Conservation (phyloP, 257 asterid species). For the Mitragyna speciosa region DNA sequence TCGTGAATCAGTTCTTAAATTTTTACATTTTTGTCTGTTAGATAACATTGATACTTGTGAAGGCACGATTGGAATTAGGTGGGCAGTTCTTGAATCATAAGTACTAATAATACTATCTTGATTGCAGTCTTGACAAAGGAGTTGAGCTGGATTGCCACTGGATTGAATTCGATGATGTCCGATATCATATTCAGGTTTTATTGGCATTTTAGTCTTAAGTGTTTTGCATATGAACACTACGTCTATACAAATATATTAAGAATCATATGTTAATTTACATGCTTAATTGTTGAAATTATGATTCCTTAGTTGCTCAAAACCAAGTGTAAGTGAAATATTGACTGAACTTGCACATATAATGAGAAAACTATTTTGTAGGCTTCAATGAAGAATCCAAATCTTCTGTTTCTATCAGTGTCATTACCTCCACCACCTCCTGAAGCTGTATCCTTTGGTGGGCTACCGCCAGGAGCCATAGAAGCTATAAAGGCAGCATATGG, state of each 20-base stretch:
- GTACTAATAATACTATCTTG: constrained; percentile 9
- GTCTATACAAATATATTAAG: not conserved
- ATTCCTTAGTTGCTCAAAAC: not conserved
- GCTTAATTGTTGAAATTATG: not conserved
- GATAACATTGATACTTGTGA: not conserved
- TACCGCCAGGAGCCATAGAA: constrained; percentile 91
- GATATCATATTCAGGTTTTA: constrained; percentile 86
- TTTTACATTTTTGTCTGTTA: not conserved
- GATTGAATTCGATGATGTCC: constrained; percentile 89
- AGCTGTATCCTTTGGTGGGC: constrained; percentile 76
- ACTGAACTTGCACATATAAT: constrained; percentile 12
- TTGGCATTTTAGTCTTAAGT: not conserved
- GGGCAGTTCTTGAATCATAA: not conserved
- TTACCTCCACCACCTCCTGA: constrained; percentile 92
- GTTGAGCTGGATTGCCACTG: constrained; percentile 88
- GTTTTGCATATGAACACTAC: not conserved
- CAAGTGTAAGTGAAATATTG: not conserved
- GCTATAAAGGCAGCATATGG: constrained; percentile 91
- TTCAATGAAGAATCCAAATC: constrained; percentile 73
- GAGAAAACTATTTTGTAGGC: constrained; percentile 46
- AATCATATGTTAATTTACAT: not conserved
- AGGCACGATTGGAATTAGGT: not conserved
- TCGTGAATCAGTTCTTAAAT: not conserved
- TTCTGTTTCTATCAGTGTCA: constrained; percentile 66
- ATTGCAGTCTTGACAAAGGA: constrained; percentile 85